These are phyloP conservation scores for Saccharum officinarum DNA, from an alignment of 176 grass and related monocot genomes.

Conservation along the genomic window DNA sequence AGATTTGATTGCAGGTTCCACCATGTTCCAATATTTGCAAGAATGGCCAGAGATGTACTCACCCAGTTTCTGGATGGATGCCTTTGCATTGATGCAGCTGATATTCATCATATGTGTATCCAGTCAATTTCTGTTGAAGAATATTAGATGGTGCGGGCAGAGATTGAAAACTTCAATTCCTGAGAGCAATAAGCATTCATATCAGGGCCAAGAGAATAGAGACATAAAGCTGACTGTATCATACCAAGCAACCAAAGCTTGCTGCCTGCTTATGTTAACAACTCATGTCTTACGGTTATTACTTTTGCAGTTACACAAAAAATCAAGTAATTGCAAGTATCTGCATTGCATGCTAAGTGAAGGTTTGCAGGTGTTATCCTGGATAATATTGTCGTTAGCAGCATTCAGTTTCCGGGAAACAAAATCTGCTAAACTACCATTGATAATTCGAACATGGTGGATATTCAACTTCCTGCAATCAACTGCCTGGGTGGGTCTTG, in stretches of 20 bases:
- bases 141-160: constrained; percentile 38
- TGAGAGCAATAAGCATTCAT: constrained; percentile 30
- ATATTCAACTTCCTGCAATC: constrained; percentile 70
- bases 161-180: constrained; percentile 20
- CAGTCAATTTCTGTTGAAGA: constrained; percentile 49
- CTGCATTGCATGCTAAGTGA: constrained; percentile 45
- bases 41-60: constrained; percentile 64
- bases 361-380: constrained; percentile 61
- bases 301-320: constrained; percentile 38
- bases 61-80: constrained; percentile 59
- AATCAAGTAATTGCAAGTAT: constrained; percentile 42
- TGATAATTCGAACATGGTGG: constrained; percentile 70
- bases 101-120: constrained; percentile 48
- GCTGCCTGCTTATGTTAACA: constrained; percentile 64
- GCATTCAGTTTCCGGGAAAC: constrained; percentile 56
- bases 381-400: constrained; percentile 57
- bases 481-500: constrained; percentile 48
- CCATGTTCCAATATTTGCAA: constrained; percentile 32
- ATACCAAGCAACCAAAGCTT: constrained; percentile 68
- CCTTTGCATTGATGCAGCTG: constrained; percentile 55
- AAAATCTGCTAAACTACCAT: constrained; percentile 55
- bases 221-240: constrained; percentile 35
- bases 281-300: constrained; percentile 41
- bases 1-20: constrained; percentile 41
- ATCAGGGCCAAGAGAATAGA: constrained; percentile 33